Evolutionary conservation across 352 stramenopile genomes (phyloP).

Genomic region (Globisporangium emineosum): DNA sequence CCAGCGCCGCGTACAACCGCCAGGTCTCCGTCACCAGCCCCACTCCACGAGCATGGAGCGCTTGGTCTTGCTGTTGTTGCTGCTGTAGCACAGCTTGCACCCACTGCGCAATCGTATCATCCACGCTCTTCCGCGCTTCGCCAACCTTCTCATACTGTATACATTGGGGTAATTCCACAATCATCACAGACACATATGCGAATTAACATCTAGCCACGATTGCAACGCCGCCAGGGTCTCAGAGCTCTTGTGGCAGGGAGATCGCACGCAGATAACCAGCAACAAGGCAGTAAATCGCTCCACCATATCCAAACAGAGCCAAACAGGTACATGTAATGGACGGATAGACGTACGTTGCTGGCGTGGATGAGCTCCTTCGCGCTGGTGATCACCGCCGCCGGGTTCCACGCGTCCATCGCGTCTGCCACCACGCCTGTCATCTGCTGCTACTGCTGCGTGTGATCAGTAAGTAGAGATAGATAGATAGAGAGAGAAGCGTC

Average conservation of each 20-base stretch:
- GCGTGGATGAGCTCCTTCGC: slow-evolving; percentile 70
- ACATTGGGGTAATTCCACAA: background rate
- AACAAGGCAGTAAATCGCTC: too few relatives aligned
- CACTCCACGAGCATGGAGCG: slow-evolving; percentile 18
- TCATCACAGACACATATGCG: background rate
- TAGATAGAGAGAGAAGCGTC: too few relatives aligned
- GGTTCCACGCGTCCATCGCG: slow-evolving; percentile 39
- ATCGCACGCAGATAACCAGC: too few relatives aligned
- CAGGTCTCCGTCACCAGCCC: slow-evolving; percentile 41
- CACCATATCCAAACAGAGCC: background rate
- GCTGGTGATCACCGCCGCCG: slow-evolving; percentile 43
- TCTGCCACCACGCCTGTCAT: slow-evolving; percentile 5
- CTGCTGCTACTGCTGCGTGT: background rate
- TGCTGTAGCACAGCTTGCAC: slow-evolving; percentile 19
- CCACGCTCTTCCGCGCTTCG: slow-evolving; percentile 50
- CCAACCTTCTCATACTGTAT: slow-evolving; percentile 72
- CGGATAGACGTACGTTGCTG: slow-evolving; percentile 55
- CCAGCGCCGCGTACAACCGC: slow-evolving; percentile 62
- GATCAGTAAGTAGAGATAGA: background rate
- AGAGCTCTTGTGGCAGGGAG: too few relatives aligned
- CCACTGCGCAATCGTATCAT: slow-evolving; percentile 46
- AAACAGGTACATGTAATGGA: slow-evolving; percentile 1
- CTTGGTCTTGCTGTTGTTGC: slow-evolving; percentile 19
- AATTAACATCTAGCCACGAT: too few relatives aligned
- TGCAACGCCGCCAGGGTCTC: too few relatives aligned